Evolutionary conservation across 352 stramenopile genomes (phyloP).

Genomic region (Globisporangium middletonii): DNA sequence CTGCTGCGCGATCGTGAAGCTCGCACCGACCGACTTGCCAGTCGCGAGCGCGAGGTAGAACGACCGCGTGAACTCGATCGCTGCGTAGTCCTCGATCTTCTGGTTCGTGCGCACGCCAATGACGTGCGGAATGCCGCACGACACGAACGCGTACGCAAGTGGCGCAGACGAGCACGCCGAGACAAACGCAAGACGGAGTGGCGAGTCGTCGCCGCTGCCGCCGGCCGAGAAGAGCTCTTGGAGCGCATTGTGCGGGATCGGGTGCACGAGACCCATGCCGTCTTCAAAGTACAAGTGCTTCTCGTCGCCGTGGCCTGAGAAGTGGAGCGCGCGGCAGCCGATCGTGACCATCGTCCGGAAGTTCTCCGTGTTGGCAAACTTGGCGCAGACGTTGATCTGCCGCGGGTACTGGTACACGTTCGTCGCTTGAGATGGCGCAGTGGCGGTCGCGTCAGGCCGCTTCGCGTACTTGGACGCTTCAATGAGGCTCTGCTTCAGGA

Average conservation of each 20-base stretch:
- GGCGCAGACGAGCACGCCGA: conserved; percentile 74
- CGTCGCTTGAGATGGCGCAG: conserved; percentile 5
- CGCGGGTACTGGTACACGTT: conserved; percentile 55
- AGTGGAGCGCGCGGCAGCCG: conserved; percentile 90
- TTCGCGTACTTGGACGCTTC: conserved; percentile 69
- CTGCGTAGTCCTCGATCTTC: conserved; percentile 85
- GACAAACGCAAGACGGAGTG: conserved; percentile 72
- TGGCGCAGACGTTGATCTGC: conserved; percentile 90
- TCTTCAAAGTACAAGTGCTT: conserved; percentile 95
- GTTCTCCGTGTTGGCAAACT: conserved; percentile 92
- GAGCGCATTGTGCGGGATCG: conserved; percentile 62
- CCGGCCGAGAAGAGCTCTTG: conserved; percentile 66
- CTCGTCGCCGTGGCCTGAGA: conserved; percentile 92
- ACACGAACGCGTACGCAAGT: conserved; percentile 80
- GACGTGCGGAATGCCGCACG: conserved; percentile 88
- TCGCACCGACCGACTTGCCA: conserved; percentile 61
- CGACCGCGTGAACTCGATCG: conserved; percentile 79
- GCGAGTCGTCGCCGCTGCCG: conserved; percentile 27
- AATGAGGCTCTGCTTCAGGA: conserved; percentile 69
- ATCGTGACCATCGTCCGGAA: conserved; percentile 91
- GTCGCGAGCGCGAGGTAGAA: conserved; percentile 78
- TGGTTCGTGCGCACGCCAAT: conserved; percentile 83
- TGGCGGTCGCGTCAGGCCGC: conserved; percentile 9
- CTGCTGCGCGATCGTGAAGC: conserved; percentile 71
- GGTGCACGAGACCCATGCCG: conserved; percentile 73